Evolutionary conservation across 352 stramenopile genomes (phyloP), one percentile per base, ranked within the genome.

Genomic region (Pythium rhizo-oryzae): DNA sequence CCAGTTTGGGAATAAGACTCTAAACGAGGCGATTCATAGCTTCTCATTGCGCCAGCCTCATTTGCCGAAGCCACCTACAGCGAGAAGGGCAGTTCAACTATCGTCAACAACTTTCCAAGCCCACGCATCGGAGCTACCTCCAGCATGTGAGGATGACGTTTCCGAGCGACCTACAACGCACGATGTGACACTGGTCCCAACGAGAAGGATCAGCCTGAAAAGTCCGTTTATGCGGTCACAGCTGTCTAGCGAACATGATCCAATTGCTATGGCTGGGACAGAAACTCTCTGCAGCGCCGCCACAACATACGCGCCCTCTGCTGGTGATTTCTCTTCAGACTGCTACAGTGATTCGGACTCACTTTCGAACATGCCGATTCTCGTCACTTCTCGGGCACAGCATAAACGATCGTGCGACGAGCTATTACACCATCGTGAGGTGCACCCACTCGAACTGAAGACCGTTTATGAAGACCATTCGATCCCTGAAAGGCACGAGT

Each of bases 1-100:
- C 23, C 77, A 93, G n/a, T 92, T 93, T 57, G 74, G 64, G 4
- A 90, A 90, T 56, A 85, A 81, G 67, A 86, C 79, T 16, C 72
- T 91, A 16, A 70, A 79, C 8, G 80, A 93, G 69, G 82, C 85
- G 2, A 79, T 91, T 35, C 57, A 80, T 18, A 67, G 53, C 18
- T 91, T 90, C 46, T 75, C 72, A 9, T 65, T 93, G 4, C 77
- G 81, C 25, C 68, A 87, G 21, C 67, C 67, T 23, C 6, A 12
- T 1, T 28, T 19, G 19, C 8, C 39, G 2, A 55, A 56, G n/a
- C 47, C n/a, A 28, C 3, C n/a, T 43, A 2, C 37, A 24, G 13
- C 37, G 21, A 64, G 44, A 51, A 28, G 19, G 19, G 15, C 19
- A 6, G 24, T 37, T 24, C 60, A 50, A 51, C 19, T 23, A 28